Percentiles rank a stretch among this genome's conserved stretches.
These are phyloP conservation scores for Tricholoma furcatifolium DNA, from an alignment of 768 basidiomycete species.

Conservation along the genomic window DNA sequence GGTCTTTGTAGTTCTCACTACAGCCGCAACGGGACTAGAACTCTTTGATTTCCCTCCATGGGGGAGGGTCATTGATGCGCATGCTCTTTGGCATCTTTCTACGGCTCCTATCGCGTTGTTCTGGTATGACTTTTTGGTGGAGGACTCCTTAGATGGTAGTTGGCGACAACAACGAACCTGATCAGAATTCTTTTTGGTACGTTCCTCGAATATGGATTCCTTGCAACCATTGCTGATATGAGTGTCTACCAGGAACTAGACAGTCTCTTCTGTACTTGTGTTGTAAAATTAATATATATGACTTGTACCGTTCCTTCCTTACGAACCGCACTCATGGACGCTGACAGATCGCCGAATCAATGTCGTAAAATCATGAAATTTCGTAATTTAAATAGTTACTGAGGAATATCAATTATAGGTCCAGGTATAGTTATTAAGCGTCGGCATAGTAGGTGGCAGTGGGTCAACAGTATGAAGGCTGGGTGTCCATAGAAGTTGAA, in stretches of 20 bases:
- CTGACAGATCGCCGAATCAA: too few relatives aligned
- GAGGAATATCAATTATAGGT: neutral
- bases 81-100: slow-evolving; percentile 88
- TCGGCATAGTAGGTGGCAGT: too few relatives aligned
- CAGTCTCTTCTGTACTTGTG: too few relatives aligned
- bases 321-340: too few relatives aligned
- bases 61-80: slow-evolving; percentile 79
- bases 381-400: neutral
- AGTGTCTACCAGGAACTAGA: neutral
- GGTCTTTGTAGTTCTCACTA: slow-evolving; percentile 67
- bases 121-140: slow-evolving; percentile 86
- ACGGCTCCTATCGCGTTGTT: slow-evolving; percentile 74
- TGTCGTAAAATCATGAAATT: neutral
- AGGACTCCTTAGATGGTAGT: slow-evolving; percentile 68
- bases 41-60: slow-evolving; percentile 89
- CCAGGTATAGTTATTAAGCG: neutral
- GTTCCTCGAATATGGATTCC: neutral
- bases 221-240: neutral
- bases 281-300: neutral
- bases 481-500: too few relatives aligned
- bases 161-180: slow-evolving; percentile 51
- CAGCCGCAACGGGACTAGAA: slow-evolving; percentile 75
- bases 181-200: neutral
- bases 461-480: too few relatives aligned
- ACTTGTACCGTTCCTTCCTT: too few relatives aligned